phyloP scores from a whole-genome alignment of 1,284 basidiomycete genomes.

The Golubevia pallescens region DNA sequence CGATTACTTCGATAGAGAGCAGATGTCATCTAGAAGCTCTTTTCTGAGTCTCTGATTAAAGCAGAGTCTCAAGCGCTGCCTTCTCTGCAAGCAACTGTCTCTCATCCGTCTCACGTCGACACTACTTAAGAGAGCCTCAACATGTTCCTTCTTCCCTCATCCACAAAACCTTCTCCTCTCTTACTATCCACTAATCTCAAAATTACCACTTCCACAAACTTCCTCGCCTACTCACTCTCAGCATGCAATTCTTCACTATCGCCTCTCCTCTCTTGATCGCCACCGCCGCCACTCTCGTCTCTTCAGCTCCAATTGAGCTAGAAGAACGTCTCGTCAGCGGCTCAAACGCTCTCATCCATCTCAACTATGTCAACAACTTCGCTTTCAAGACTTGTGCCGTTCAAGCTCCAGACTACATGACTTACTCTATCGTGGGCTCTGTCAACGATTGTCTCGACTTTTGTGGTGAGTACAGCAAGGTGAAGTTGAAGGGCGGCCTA shows the following conservation, averaged over 20 bases:
- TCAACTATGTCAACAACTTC: not conserved
- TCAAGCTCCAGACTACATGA: not conserved
- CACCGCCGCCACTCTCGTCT: not conserved
- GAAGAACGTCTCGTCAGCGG: not conserved
- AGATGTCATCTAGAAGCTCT: too few relatives aligned
- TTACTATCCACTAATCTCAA: too few relatives aligned
- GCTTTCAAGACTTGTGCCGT: not conserved
- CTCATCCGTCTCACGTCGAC: too few relatives aligned
- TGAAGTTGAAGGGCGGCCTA: not conserved
- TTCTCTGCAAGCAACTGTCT: too few relatives aligned
- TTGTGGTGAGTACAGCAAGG: not conserved
- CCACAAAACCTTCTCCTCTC: too few relatives aligned
- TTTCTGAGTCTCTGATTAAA: too few relatives aligned
- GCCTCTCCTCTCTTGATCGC: not conserved
- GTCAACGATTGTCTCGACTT: not conserved
- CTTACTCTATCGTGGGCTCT: not conserved
- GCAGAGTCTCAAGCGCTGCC: too few relatives aligned
- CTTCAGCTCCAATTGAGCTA: not conserved
- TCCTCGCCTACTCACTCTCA: not conserved
- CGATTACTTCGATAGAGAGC: too few relatives aligned
- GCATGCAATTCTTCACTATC: not conserved
- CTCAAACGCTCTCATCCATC: not conserved
- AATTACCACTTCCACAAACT: not conserved
- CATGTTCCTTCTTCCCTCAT: too few relatives aligned
- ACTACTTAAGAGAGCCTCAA: too few relatives aligned